phyloP scores from a whole-genome alignment of 257 asterid species.

The Nicotiana knightiana region DNA sequence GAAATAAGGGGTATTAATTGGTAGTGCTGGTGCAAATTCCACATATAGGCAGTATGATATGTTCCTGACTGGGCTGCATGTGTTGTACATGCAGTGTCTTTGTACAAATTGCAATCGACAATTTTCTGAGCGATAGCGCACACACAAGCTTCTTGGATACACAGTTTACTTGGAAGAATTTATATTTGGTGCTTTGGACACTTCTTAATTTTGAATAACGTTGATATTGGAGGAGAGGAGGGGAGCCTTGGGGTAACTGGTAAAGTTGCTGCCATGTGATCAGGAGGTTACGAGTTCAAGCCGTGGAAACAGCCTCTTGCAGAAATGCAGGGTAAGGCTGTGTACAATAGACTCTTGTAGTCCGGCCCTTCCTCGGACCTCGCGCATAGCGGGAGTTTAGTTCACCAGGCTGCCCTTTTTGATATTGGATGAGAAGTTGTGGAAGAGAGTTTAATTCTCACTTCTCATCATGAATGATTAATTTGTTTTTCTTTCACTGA shows the following conservation, averaged over 20 bases:
- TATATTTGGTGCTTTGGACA: background rate
- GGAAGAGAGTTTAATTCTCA: background rate
- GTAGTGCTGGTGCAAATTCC: background rate
- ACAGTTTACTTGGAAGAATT: background rate
- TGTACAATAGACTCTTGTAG: too few relatives aligned
- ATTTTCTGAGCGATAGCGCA: background rate
- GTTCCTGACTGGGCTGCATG: background rate
- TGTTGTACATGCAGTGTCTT: conserved; percentile 9
- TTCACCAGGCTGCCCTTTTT: too few relatives aligned
- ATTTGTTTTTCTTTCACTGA: background rate
- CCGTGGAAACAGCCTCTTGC: too few relatives aligned
- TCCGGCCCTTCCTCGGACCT: too few relatives aligned
- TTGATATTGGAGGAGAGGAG: background rate
- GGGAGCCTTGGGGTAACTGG: too few relatives aligned
- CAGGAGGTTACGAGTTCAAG: too few relatives aligned
- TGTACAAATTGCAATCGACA: background rate
- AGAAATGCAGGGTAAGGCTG: too few relatives aligned
- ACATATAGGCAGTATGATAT: background rate
- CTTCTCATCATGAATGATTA: background rate
- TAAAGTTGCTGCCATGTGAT: too few relatives aligned
- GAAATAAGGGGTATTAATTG: conserved; percentile 80
- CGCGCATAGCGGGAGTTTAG: too few relatives aligned
- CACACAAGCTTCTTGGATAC: background rate
- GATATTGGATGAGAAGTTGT: background rate
- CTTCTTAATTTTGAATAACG: background rate